Base-by-base conservation (phyloP, 2,329 filamentous ascomycete genomes). In the Fusarium dlaminii region DNA sequence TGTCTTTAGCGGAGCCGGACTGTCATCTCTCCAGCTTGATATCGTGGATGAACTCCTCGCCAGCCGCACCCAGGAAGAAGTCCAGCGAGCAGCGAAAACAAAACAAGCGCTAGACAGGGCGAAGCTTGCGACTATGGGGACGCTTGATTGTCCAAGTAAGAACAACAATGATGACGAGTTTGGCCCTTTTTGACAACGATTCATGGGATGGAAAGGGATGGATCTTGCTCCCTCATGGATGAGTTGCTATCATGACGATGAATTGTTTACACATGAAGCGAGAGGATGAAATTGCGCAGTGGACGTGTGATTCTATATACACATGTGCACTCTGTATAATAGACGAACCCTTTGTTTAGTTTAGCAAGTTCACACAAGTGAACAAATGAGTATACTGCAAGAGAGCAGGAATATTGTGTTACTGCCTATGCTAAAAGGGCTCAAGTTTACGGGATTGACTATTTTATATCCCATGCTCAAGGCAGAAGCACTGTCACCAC, bases 11-110 rank as follows among this genome's bases (percentile, higher is more conserved):
- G 66, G 67, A 51, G 43, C 64, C 8, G 62, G 70, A 10, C 51
- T 79, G 3, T 66, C 63, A 6, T n/a, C 51, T 11, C 72, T 70
- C 15, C 75, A 79, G 52, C 64, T 77, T 27, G 63, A 37, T 6
- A 65, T 72, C 12, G 18, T 79, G 9, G 75, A 79, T n/a, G 45
- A 48, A 34, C 43, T 79, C 15, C 46, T 79, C 13, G 64, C 55
- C 15, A 36, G 56, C 27, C 73, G 72, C 22, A 70, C 48, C 10
- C 63, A 59, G 15, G 58, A 74, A 30, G 66, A 71, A 24, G 66
- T 42, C 18, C 55, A 70, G 43, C 59, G 63, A n/a, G 72, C 66
- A 18, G 40, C 27, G 18, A 63, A 37, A 43, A 30, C 64, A 22
- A 66, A 55, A 11, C 24, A 58, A 39, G 55, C 54, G 8, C 36